phyloP scores from a whole-genome alignment of 2,329 filamentous ascomycete genomes.

The Aplosporella prunicola region DNA sequence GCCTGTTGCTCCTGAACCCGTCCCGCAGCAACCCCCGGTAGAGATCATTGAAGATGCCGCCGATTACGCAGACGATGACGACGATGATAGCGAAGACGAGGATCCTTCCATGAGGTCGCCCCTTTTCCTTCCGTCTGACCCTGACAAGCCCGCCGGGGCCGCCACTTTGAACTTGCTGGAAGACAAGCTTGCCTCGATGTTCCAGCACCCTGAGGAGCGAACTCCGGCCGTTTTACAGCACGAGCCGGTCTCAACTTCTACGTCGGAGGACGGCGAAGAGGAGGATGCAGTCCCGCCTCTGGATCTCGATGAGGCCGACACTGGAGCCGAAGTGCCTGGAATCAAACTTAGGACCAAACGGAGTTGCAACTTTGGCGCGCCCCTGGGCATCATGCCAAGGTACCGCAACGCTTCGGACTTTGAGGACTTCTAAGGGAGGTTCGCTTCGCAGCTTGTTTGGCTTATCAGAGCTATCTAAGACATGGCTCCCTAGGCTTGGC shows the following conservation, averaged over 20 bases:
- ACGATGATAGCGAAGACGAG: conserved; percentile 13
- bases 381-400: conserved; percentile 18
- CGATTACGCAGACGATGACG: background rate
- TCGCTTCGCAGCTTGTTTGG: too few relatives aligned
- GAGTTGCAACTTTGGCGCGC: conserved; percentile 26
- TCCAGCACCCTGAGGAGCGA: conserved; percentile 12
- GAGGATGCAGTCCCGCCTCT: too few relatives aligned
- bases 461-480: too few relatives aligned
- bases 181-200: conserved; percentile 4
- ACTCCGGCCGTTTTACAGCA: conserved; percentile 15
- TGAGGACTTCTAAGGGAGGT: conserved; percentile 5
- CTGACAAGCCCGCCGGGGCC: conserved; percentile 3
- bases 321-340: conserved; percentile 18
- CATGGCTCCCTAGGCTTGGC: too few relatives aligned
- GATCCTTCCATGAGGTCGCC: conserved; percentile 7
- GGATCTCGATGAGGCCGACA: conserved; percentile 14
- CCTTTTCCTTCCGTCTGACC: conserved; percentile 7
- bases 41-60: too few relatives aligned
- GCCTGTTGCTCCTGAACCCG: background rate
- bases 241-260: too few relatives aligned
- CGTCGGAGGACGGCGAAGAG: conserved; percentile 5
- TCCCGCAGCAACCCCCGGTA: too few relatives aligned
- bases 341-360: conserved; percentile 25
- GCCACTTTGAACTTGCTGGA: conserved; percentile 2
- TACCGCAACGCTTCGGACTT: conserved; percentile 6